A percentile compares a stretch with the other conserved stretches of the same genome.
phyloP scores from a whole-genome alignment of 345 rosid species.

The Moricandia moricandioides region DNA sequence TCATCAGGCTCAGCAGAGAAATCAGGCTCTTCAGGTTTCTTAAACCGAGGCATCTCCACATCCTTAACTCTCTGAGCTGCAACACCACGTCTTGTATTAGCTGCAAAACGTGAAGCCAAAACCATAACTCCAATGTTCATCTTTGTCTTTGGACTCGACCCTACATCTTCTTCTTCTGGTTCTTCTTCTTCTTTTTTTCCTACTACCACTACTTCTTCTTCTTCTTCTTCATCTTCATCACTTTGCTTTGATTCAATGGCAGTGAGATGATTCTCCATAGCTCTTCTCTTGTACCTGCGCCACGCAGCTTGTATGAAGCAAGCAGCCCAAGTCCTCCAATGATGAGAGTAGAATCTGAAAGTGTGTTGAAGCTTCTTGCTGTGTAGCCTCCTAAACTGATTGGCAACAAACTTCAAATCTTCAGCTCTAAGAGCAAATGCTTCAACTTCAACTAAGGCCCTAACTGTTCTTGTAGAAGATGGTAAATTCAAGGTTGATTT shows the following conservation, averaged over 20 bases:
- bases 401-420: slow-evolving; percentile 89
- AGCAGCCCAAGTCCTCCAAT: slow-evolving; percentile 97
- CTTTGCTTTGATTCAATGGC: slow-evolving; percentile 44
- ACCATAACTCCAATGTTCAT: slow-evolving; percentile 51
- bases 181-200: neutral
- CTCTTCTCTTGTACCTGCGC: slow-evolving; percentile 70
- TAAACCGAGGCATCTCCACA: slow-evolving; percentile 52
- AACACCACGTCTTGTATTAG: slow-evolving; percentile 63
- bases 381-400: slow-evolving; percentile 85
- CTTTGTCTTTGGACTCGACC: slow-evolving; percentile 34
- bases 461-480: slow-evolving; percentile 88
- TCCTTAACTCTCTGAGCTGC: slow-evolving; percentile 56
- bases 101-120: slow-evolving; percentile 70
- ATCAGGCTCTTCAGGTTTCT: slow-evolving; percentile 83
- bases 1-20: slow-evolving; percentile 59
- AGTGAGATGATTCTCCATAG: slow-evolving; percentile 46
- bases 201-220: neutral
- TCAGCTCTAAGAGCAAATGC: slow-evolving; percentile 92
- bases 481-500: slow-evolving; percentile 72
- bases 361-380: slow-evolving; percentile 96
- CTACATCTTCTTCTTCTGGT: slow-evolving; percentile 13
- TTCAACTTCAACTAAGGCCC: slow-evolving; percentile 80
- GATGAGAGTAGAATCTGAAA: slow-evolving; percentile 82
- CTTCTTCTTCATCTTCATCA: neutral
- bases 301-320: slow-evolving; percentile 95